Evolutionary conservation across 2,329 filamentous ascomycete genomes (phyloP).

Genomic region (Sclerotinia subarctica): DNA sequence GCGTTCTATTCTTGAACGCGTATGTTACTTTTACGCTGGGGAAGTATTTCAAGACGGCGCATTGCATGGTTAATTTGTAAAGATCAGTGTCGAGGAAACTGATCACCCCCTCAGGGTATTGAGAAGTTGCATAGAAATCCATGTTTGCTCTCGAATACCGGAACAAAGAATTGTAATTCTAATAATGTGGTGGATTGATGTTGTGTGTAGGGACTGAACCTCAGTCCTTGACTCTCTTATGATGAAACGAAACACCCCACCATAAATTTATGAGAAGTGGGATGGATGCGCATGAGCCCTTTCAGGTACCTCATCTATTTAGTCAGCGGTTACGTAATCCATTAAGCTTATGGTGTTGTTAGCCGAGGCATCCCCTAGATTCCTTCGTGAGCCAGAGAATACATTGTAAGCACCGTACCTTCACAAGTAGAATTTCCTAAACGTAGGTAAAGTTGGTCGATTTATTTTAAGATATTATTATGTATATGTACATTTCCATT

Average conservation of each 20-base stretch:
- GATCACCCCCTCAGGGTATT: constrained; percentile 71
- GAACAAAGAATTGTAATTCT: constrained; percentile 31
- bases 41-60: constrained; percentile 89
- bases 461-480: too few species aligned
- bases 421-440: too few species aligned
- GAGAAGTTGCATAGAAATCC: constrained; percentile 65
- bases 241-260: background rate
- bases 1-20: constrained; percentile 91
- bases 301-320: too few species aligned
- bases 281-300: background rate
- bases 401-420: too few species aligned
- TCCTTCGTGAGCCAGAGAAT: too few species aligned
- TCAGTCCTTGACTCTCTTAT: background rate
- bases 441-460: too few species aligned
- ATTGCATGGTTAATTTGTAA: constrained; percentile 98
- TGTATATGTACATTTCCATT: too few species aligned
- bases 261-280: background rate
- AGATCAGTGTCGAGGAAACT: constrained; percentile 80
- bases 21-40: constrained; percentile 80
- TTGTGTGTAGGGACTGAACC: background rate
- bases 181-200: constrained; percentile 44
- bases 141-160: constrained; percentile 53
- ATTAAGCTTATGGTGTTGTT: too few species aligned
- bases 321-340: too few species aligned
- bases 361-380: too few species aligned